Conservation (phyloP, 345 rosid genomes). For the Syzygium aqueum region DNA sequence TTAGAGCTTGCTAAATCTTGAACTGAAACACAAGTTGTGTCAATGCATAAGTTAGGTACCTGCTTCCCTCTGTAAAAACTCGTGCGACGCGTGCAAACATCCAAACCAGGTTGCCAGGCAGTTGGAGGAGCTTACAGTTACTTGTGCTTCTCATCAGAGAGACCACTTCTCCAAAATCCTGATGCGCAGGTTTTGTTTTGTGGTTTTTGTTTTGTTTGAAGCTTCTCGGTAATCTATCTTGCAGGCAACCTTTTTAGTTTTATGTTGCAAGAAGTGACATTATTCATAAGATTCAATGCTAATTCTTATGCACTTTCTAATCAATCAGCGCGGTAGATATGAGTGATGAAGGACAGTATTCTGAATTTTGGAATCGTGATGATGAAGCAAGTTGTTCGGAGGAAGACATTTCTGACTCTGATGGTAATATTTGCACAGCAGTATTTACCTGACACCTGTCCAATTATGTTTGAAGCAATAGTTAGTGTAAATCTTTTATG, state of each 20-base stretch:
- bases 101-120: conserved; percentile 49
- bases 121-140: conserved; percentile 55
- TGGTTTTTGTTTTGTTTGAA: background rate
- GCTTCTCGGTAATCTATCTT: background rate
- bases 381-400: conserved; percentile 73
- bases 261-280: background rate
- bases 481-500: background rate
- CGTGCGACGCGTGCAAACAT: conserved; percentile 87
- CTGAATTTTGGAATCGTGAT: conserved; percentile 91
- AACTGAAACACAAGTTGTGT: background rate
- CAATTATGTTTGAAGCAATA: background rate
- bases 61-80: conserved; percentile 48
- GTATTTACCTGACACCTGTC: background rate
- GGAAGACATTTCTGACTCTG: conserved; percentile 88
- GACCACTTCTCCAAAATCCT: conserved; percentile 40
- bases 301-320: background rate
- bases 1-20: background rate
- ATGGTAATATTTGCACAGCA: conserved; percentile 25
- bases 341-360: conserved; percentile 31
- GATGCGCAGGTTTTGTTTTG: conserved; percentile 43
- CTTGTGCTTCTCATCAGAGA: conserved; percentile 39
- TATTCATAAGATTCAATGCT: background rate
- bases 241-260: background rate
- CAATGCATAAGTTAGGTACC: conserved; percentile 34
- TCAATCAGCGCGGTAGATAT: conserved; percentile 37